Evolutionary conservation across 768 basidiomycete species (phyloP).

Genomic region (Lactarius akahatsu): DNA sequence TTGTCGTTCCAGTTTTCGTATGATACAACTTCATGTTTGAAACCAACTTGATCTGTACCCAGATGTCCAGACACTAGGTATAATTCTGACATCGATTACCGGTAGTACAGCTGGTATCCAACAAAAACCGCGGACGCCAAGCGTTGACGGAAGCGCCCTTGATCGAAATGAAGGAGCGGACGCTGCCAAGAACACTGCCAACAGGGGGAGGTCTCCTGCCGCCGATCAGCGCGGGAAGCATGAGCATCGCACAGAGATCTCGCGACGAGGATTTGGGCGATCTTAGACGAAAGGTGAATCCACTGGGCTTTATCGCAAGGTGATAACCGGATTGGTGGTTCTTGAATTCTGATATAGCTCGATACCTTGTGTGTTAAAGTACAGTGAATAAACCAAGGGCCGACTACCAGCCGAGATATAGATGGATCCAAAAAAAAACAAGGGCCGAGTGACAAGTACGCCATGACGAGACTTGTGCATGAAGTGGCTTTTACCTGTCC

Average conservation of each 20-base stretch:
- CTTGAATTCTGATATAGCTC: too few relatives aligned
- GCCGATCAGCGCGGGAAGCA: slow-evolving; percentile 28
- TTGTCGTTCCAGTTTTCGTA: slow-evolving; percentile 51
- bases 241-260: slow-evolving; percentile 1
- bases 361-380: not conserved
- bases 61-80: slow-evolving; percentile 54
- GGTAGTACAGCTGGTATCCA: not conserved
- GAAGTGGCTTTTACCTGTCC: too few relatives aligned
- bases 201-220: slow-evolving; percentile 48
- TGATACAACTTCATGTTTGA: not conserved
- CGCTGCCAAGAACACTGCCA: slow-evolving; percentile 41
- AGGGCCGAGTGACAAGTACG: too few relatives aligned
- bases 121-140: slow-evolving; percentile 54
- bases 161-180: slow-evolving; percentile 20
- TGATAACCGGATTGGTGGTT: too few relatives aligned
- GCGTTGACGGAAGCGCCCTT: slow-evolving; percentile 7
- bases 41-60: slow-evolving; percentile 67
- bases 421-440: too few relatives aligned
- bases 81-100: slow-evolving; percentile 41
- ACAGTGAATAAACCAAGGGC: too few relatives aligned
- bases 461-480: too few relatives aligned
- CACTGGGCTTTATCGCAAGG: too few relatives aligned
- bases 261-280: slow-evolving; percentile 15
- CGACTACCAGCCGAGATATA: too few relatives aligned
- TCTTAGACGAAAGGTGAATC: not conserved